phyloP scores from a whole-genome alignment of 805 yeast genomes.

The Lipomyces japonicus region DNA sequence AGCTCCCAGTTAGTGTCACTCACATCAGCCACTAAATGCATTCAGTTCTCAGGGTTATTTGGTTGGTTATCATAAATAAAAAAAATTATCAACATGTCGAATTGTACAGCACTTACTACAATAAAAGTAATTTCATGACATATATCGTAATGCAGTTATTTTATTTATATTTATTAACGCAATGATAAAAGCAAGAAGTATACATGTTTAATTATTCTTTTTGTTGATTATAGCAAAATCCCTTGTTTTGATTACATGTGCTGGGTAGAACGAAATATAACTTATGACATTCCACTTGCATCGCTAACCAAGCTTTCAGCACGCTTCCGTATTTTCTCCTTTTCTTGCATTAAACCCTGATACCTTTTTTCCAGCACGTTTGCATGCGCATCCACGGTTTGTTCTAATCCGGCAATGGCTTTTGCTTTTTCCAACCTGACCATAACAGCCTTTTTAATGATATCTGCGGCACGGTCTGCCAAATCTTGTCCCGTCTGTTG shows the following conservation, averaged over 20 bases:
- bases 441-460: slow-evolving; percentile 5
- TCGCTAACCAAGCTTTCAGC: slow-evolving; percentile 5
- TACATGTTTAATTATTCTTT: too few species aligned
- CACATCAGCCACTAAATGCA: slow-evolving; percentile 64
- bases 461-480: slow-evolving; percentile 8
- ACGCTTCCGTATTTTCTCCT: slow-evolving; percentile 8
- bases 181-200: too few species aligned
- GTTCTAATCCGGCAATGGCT: slow-evolving; percentile 12
- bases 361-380: background rate
- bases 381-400: slow-evolving; percentile 11
- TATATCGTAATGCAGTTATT: slow-evolving; percentile 1
- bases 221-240: too few species aligned
- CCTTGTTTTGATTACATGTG: too few species aligned
- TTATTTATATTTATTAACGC: too few species aligned
- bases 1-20: slow-evolving; percentile 77
- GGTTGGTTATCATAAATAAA: background rate
- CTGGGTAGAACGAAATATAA: too few species aligned
- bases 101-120: slow-evolving; percentile 19
- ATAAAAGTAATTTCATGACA: slow-evolving; percentile 4
- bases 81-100: slow-evolving; percentile 13
- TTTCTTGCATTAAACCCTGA: slow-evolving; percentile 4
- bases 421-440: slow-evolving; percentile 10
- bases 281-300: background rate
- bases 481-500: slow-evolving; percentile 6
- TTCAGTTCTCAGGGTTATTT: background rate